These are phyloP conservation scores for Fusarium albidum DNA, from an alignment of 2,329 filamentous ascomycete genomes.

Conservation along the genomic window DNA sequence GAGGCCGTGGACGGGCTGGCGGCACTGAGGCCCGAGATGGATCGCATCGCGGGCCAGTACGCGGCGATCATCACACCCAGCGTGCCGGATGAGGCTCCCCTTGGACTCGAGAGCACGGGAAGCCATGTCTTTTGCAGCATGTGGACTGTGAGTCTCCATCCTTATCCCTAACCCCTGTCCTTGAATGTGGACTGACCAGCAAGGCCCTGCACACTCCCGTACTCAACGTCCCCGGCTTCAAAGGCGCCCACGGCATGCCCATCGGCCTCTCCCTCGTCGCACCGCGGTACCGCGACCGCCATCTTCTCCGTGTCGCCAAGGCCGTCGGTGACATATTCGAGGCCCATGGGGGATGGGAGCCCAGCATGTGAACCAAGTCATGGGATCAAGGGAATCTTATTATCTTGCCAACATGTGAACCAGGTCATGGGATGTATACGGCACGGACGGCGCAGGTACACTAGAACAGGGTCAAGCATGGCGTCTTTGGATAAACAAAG, in stretches of 20 bases:
- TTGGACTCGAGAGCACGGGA: conserved; percentile 63
- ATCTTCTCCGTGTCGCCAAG: conserved; percentile 53
- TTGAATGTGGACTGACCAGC: conserved; percentile 6
- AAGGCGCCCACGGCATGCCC: conserved; percentile 61
- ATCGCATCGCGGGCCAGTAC: conserved; percentile 61
- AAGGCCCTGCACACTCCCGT: conserved; percentile 66
- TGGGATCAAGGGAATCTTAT: too few species aligned
- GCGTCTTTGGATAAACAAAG: not conserved
- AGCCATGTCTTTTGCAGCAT: conserved; percentile 60
- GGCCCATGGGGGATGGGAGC: conserved; percentile 41
- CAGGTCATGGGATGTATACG: not conserved
- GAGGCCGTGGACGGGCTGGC: conserved; percentile 64
- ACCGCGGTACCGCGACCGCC: conserved; percentile 55
- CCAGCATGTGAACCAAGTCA: conserved; percentile 12
- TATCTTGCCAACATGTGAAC: too few species aligned
- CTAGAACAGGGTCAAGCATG: not conserved
- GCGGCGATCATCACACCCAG: conserved; percentile 67
- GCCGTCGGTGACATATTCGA: conserved; percentile 47
- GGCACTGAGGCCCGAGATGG: conserved; percentile 61
- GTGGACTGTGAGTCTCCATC: conserved; percentile 58
- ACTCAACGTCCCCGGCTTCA: conserved; percentile 71
- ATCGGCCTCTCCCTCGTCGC: conserved; percentile 65
- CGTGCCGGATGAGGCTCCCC: conserved; percentile 66
- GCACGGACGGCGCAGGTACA: conserved; percentile 14
- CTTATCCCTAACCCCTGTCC: not conserved